Conservation (phyloP, 2,329 filamentous ascomycete species). For the Exophiala mesophila region DNA sequence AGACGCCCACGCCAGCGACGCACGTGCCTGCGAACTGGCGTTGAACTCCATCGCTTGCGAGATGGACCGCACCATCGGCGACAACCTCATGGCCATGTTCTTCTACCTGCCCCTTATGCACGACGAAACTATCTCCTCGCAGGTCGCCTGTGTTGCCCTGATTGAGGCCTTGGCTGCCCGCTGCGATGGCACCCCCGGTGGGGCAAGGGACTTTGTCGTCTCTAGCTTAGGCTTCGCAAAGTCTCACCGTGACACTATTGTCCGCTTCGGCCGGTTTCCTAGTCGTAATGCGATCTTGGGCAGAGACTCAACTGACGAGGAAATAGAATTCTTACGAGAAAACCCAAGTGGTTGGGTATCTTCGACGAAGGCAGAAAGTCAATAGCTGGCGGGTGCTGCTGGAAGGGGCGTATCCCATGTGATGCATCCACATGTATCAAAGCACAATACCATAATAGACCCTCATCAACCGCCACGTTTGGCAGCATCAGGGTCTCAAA, state of each 20-base stretch:
- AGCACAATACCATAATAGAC: too few species aligned
- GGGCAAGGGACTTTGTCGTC: slow-evolving; percentile 19
- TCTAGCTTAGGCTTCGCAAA: slow-evolving; percentile 21
- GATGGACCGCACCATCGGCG: slow-evolving; percentile 29
- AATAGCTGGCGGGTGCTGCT: too few species aligned
- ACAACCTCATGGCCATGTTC: slow-evolving; percentile 19
- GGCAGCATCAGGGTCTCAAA: too few species aligned
- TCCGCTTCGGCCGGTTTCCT: slow-evolving; percentile 27
- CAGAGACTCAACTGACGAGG: slow-evolving; percentile 17
- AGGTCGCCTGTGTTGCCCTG: slow-evolving; percentile 28
- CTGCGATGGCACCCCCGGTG: slow-evolving; percentile 10
- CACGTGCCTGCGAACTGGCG: slow-evolving; percentile 28
- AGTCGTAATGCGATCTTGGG: slow-evolving; percentile 28
- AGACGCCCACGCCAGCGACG: slow-evolving; percentile 31
- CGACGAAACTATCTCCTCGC: slow-evolving; percentile 31
- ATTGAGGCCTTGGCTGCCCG: slow-evolving; percentile 24
- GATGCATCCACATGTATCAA: too few species aligned
- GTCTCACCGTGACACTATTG: slow-evolving; percentile 23
- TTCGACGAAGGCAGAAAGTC: too few species aligned
- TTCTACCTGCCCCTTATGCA: slow-evolving; percentile 36
- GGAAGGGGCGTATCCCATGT: too few species aligned
- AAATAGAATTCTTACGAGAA: slow-evolving; percentile 17
- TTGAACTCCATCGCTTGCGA: slow-evolving; percentile 28
- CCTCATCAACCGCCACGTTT: too few species aligned
- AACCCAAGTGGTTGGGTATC: slow-evolving; percentile 16